Evolutionary conservation across 148 eudicot genomes (phyloP), one percentile per base, ranked within the genome.

Genomic region (Bassia scoparia): DNA sequence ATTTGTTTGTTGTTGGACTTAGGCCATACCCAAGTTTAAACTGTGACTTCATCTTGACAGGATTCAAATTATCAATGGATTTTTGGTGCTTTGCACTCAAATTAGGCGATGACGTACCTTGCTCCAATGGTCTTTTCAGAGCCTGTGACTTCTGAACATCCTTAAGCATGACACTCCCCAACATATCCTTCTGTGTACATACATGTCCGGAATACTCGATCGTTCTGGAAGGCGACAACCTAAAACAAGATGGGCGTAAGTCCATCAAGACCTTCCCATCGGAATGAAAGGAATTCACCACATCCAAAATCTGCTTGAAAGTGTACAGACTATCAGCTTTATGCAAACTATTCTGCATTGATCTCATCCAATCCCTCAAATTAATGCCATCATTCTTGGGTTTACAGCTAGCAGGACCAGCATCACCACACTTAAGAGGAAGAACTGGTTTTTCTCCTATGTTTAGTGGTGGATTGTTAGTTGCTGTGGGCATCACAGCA

Each of bases 311-410:
- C 78, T 86, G 86, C 80, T 85, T 87, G 67, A 88, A 96, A 61
- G 87, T 80, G 49, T 67, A 66, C 76, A 92, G 43, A 64, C 81
- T 82, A 64, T 85, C 83, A 21, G 72, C 79, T 79, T 90, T 96
- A 72, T 78, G 78, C 55, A 82, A 62, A 52, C 79, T 81, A 30
- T 68, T 81, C 43, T 72, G 61, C 67, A 84, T 79, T 63, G 86
- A 68, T 73, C 80, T 86, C 76, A 96, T 84, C 94, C 94, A 88
- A 72, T 87, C 89, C 86, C 94, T 92, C 81, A 96, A 75, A 86
- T 73, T 84, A n/a, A 86, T 81, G 23, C 88, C 89, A 69, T 75
- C 89, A 62, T 30, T 73, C 63, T 48, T 68, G 50, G 69, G 63
- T 29, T 84, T 77, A 30, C 69, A 24, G 61, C 72, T 33, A 68